Evolutionary conservation across 805 yeast genomes (phyloP), one percentile per base, ranked within the genome.

Genomic region (Saturnispora mendoncae): DNA sequence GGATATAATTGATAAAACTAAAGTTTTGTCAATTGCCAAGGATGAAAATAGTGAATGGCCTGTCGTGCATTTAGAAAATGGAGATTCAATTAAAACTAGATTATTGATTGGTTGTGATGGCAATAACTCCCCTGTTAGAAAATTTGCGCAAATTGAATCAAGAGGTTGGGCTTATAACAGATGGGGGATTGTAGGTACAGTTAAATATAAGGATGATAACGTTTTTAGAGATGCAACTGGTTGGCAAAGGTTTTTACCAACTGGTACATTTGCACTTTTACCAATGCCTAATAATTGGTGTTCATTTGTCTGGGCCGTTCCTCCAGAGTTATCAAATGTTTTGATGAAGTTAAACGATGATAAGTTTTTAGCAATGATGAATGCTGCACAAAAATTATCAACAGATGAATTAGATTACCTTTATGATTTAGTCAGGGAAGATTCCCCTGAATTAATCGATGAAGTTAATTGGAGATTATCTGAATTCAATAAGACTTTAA

Each of bases 31-130:
- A 3, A 85, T 85, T 32, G 47, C 59, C 5, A 55, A 62, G 6
- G 68, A 63, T 37, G 21, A 24, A 12, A 30, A 20, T 3, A 58
- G 60, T 0, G 74, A 76, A 36, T 85, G 96, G 95, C 97, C 97
- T 1, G 55, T 76, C 7, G 78, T 90, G 12, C 66, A 71, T 20
- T 65, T 88, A 12, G 72, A 75, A 12, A 73, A 72, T 47, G 97
- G 95, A 1, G 72, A 73, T 12, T 48, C 55, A 10, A 67, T 80
- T 38, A 73, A 74, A 52, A 72, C 95, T 0, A 69, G 95, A 41
- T 66, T 88, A n/a, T 65, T 88, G 17, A 76, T 92, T 13, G 98
- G 98, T 7, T 95, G 96, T 30, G 98, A 92, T 58, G 98, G 98
- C 1, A 86, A 78, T 58, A 85, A 87, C 58, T 87, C 97, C 1